Percentiles rank a stretch among this genome's conserved stretches.
phyloP scores from a whole-genome alignment of 495 filamentous ascomycete species.

The Clohesyomyces aquaticus region DNA sequence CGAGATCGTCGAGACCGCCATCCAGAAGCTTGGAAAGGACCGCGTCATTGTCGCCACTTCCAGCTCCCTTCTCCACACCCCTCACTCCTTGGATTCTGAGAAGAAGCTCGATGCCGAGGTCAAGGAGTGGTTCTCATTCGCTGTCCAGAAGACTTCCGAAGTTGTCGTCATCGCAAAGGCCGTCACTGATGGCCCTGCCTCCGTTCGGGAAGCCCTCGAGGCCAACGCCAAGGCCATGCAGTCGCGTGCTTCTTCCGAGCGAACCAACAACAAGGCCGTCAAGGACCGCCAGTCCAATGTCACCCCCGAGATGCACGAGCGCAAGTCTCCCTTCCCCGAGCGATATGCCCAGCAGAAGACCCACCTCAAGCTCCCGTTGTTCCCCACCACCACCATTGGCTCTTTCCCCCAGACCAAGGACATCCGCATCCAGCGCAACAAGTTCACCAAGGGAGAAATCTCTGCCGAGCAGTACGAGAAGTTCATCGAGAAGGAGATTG shows the following conservation, averaged over 20 bases:
- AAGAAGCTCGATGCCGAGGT: conserved; percentile 94
- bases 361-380: conserved; percentile 86
- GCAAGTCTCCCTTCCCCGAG: conserved; percentile 80
- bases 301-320: conserved; percentile 82
- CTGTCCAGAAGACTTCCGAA: conserved; percentile 89
- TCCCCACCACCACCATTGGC: conserved; percentile 98
- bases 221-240: conserved; percentile 92
- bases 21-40: conserved; percentile 93
- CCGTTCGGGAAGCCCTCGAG: conserved; percentile 83
- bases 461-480: conserved; percentile 87
- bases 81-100: conserved; percentile 95
- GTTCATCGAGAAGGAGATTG: conserved; percentile 98
- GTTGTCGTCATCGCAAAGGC: conserved; percentile 95
- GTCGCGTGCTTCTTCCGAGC: conserved; percentile 83
- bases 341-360: conserved; percentile 85
- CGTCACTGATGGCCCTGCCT: conserved; percentile 83
- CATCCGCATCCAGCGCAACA: conserved; percentile 93
- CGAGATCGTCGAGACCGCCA: conserved; percentile 80
- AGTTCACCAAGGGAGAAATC: conserved; percentile 98
- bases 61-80: conserved; percentile 94
- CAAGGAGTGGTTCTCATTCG: conserved; percentile 98
- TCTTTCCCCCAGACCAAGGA: conserved; percentile 99
- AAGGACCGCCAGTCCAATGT: conserved; percentile 91
- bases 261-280: conserved; percentile 94
- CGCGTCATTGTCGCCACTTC: conserved; percentile 95